phyloP scores from a whole-genome alignment of 2,329 filamentous ascomycete genomes.

The Escovopsis weberi region DNA sequence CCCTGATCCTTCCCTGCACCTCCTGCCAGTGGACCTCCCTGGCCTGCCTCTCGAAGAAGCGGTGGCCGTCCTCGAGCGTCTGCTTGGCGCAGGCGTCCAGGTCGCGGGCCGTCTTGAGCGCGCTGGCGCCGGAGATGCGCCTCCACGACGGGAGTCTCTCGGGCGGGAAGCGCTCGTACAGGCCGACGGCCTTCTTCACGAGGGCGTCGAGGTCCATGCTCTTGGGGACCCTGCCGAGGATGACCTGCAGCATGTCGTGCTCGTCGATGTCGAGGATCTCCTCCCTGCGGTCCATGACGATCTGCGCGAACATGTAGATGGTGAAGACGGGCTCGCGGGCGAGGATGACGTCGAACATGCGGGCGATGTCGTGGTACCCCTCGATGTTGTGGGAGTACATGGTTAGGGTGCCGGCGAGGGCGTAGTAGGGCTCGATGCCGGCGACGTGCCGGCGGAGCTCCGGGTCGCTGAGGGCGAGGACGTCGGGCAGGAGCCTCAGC shows the following conservation, averaged over 20 bases:
- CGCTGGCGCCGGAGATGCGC: constrained; percentile 58
- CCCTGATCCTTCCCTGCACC: constrained; percentile 15
- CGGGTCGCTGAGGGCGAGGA: constrained; percentile 59
- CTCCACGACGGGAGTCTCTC: constrained; percentile 58
- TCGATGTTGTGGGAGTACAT: constrained; percentile 95
- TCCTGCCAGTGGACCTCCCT: constrained; percentile 57
- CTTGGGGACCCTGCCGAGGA: constrained; percentile 72
- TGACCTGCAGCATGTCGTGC: constrained; percentile 81
- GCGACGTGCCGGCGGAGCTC: constrained; percentile 62
- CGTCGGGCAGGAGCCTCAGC: constrained; percentile 72
- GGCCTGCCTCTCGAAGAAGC: constrained; percentile 56
- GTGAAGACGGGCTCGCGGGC: constrained; percentile 77
- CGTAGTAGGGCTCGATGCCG: constrained; percentile 75
- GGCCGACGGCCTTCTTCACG: constrained; percentile 46
- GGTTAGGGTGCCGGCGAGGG: constrained; percentile 81
- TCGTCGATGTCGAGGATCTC: constrained; percentile 89
- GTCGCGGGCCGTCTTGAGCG: constrained; percentile 66
- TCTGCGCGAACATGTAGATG: constrained; percentile 83
- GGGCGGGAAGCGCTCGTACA: constrained; percentile 58
- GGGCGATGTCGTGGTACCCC: constrained; percentile 73
- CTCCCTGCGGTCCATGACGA: constrained; percentile 63
- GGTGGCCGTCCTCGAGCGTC: constrained; percentile 49
- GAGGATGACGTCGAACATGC: constrained; percentile 84
- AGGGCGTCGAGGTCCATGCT: constrained; percentile 68
- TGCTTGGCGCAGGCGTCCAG: constrained; percentile 35